Base-by-base conservation (phyloP, 768 basidiomycete species). In the Agaricus subrufescens region DNA sequence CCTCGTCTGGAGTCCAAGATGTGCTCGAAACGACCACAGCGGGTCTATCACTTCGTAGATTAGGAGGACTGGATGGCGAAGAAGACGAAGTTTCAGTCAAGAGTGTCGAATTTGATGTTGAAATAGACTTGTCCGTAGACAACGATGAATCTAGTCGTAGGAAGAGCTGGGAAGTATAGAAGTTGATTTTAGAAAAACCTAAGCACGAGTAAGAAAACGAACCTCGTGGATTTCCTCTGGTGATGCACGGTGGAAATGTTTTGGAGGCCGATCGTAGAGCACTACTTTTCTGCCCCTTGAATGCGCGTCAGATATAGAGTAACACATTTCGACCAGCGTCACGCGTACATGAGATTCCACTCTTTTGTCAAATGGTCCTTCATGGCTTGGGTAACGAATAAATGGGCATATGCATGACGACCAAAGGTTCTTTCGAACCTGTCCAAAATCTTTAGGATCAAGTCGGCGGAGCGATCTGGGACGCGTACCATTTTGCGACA, bases 1-100 rank as follows among this genome's bases (percentile, higher is more conserved):
- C 94, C 68, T 99, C 97, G 64, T 99, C 97, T 5, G 92, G 84
- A 1, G 97, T 98, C 96, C 96, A 98, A 14, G 91, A 94, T 1
- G 97, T 99, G 61, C 92, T 91, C 25, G 91, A 93, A 27, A 99
- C 85, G 15, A 98, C 61, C 1, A 98, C 73, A 1, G 93, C 94
- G 3, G 94, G 92, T 55, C 95, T 77, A 60, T 93, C 90, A 1
- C 72, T 63, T 34, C 91, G 81, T 26, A 83, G 69, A n/a, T 65
- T 64, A 4, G 88, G 84, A 48, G 67, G 57, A 43, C 67, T 61
- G 19, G 76, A 58, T 58, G 15, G 10, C 40, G 54, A 46, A 62
- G 25, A 56, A 61, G 61, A 37, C 51, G 34, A 50, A 37, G 60
- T 75, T 15, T 77, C 65, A 0, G 90, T 89, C 64, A 91, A 79